Base-by-base conservation (phyloP, 305 asterid species). In the Solanum hybrid region DNA sequence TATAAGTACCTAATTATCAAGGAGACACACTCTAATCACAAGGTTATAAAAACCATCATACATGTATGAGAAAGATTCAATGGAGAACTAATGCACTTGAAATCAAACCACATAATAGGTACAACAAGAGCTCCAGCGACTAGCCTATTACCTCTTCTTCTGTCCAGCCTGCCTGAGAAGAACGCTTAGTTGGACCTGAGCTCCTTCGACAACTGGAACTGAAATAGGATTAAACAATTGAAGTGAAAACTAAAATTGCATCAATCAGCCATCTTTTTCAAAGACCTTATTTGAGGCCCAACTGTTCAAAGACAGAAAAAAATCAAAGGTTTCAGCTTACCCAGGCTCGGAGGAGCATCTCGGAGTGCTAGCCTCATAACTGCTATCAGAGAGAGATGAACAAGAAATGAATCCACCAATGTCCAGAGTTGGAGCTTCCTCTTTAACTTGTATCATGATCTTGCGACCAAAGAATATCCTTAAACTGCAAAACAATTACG, bases 161-260 rank as follows among this genome's bases (percentile, higher is more conserved):
- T 36, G 98, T 96, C 99, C 99, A 96, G 85, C 99, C 99, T 91
- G 98, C 98, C 89, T 93, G 97, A 71, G 99, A 96, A 71, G 98
- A 90, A 75, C 99, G 97, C 93, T 93, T 95, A 64, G 94, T 92
- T 64, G 92, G 93, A 90, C 92, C 91, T 33, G 86, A 90, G 86
- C 89, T 92, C 89, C 94, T 94, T 42, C 34, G 91, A 86, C 89
- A 83, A 82, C 94, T 90, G 91, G 90, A 90, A 81, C 93, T 94
- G 86, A 89, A 81, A 12, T 51, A 28, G 31, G 77, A 81, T 26
- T 39, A 61, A 40, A 14, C 34, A 31, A 20, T 20, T 35, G 29
- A 85, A 26, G 31, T 31, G 18, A 34, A 51, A 34, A 39, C 51
- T 9, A 46, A 35, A 69, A 34, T 64, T 57, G 35, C 34, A 87